These are phyloP conservation scores for Eucalyptus regnans DNA, from an alignment of 345 rosid genomes.

Conservation along the genomic window DNA sequence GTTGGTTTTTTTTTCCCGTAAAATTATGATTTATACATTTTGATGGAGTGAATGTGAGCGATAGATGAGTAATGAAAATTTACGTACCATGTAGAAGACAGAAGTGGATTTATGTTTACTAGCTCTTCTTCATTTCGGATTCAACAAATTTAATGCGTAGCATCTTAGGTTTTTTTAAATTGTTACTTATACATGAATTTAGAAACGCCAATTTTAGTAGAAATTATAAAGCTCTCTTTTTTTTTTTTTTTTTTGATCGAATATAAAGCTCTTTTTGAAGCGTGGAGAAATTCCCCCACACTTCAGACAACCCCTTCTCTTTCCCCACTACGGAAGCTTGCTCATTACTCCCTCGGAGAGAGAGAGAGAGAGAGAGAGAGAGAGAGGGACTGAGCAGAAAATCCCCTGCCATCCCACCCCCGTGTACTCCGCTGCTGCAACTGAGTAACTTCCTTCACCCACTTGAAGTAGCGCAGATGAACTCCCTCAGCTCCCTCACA, in stretches of 20 bases:
- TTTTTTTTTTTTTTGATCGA: too few relatives aligned
- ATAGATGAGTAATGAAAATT: neutral
- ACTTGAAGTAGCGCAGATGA: neutral
- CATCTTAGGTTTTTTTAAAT: neutral
- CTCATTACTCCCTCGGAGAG: too few relatives aligned
- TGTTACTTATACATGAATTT: neutral
- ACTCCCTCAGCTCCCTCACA: too few relatives aligned
- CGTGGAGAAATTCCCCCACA: too few relatives aligned
- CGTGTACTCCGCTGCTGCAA: neutral
- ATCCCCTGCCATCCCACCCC: neutral
- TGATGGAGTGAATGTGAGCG: neutral
- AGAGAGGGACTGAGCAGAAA: neutral
- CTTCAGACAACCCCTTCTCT: too few relatives aligned
- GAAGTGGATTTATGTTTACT: neutral
- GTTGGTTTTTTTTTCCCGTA: accelerated
- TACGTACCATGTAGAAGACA: neutral
- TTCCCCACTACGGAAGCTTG: too few relatives aligned
- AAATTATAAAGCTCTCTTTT: neutral
- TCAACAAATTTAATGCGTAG: neutral
- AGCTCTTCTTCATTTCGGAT: neutral
- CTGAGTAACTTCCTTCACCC: neutral
- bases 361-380: neutral
- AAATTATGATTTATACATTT: neutral
- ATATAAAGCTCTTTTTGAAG: neutral
- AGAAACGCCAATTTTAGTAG: neutral